These are phyloP conservation scores for Suillus subluteus DNA, from an alignment of 768 basidiomycete species.

Conservation along the genomic window DNA sequence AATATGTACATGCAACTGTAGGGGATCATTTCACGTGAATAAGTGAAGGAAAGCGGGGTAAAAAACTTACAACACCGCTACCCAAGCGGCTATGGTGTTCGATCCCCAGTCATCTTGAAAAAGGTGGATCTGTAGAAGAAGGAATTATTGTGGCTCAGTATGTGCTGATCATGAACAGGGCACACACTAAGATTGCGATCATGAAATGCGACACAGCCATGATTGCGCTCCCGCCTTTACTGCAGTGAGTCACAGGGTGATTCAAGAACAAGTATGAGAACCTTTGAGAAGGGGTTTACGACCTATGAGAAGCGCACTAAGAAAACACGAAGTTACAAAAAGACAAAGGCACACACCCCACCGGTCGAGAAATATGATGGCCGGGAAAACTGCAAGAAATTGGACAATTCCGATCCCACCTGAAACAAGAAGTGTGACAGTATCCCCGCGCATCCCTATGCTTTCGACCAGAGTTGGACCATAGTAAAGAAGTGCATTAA, in stretches of 20 bases:
- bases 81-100: constrained; percentile 64
- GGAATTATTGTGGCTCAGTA: not conserved
- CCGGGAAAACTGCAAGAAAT: constrained; percentile 74
- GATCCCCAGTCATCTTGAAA: constrained; percentile 61
- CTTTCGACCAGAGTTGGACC: constrained; percentile 71
- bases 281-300: constrained; percentile 65
- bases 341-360: constrained; percentile 45
- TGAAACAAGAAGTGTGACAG: constrained; percentile 63
- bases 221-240: constrained; percentile 54
- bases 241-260: not conserved
- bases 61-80: constrained; percentile 61
- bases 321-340: not conserved
- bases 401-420: constrained; percentile 84
- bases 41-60: not conserved
- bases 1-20: constrained; percentile 69
- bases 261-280: constrained; percentile 18
- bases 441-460: constrained; percentile 65
- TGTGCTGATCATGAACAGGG: too few relatives aligned
- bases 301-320: constrained; percentile 40
- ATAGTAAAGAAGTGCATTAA: constrained; percentile 84
- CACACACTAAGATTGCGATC: constrained; percentile 63
- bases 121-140: constrained; percentile 42
- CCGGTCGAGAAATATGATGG: constrained; percentile 69
- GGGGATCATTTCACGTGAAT: not conserved
- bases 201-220: constrained; percentile 70